Conservation (phyloP, 139 green algal genomes). For the Medakamo hakoo region DNA sequence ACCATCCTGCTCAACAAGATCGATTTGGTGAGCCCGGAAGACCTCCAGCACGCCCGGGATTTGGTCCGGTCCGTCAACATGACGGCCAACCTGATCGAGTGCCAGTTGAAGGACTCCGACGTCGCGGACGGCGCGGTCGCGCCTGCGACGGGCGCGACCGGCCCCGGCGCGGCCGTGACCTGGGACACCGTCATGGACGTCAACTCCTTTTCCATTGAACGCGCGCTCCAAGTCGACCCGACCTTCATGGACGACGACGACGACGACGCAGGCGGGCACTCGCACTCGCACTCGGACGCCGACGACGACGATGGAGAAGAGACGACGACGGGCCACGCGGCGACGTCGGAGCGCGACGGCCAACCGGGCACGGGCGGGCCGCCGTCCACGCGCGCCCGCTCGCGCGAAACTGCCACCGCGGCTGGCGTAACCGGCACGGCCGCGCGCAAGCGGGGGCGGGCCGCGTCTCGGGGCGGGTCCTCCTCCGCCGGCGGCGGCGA, state of each 20-base stretch:
- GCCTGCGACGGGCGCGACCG: neutral
- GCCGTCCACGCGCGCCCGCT: neutral
- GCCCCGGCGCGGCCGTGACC: neutral
- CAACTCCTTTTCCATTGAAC: slow-evolving; percentile 63
- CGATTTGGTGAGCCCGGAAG: slow-evolving; percentile 29
- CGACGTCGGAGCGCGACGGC: neutral
- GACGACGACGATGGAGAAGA: no score
- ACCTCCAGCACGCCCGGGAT: slow-evolving; percentile 22
- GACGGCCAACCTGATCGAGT: slow-evolving; percentile 47
- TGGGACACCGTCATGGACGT: slow-evolving; percentile 32
- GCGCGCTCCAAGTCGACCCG: slow-evolving; percentile 46
- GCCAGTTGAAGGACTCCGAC: slow-evolving; percentile 31
- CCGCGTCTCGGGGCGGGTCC: no score
- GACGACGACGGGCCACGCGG: slow-evolving; percentile 12
- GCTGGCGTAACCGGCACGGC: no score
- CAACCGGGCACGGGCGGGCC: neutral
- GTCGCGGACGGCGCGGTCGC: neutral
- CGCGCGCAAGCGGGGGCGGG: neutral
- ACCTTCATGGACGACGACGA: slow-evolving; percentile 30
- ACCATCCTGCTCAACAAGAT: slow-evolving; percentile 81
- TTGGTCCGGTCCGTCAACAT: slow-evolving; percentile 54
- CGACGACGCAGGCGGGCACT: no score
- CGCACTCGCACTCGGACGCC: no score
- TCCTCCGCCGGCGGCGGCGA: no score
- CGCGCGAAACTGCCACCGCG: no score